A percentile compares a stretch with the other conserved stretches of the same genome.
Evolutionary conservation across 139 green algal species (phyloP).

Genomic region (Parachlorella kessleri): DNA sequence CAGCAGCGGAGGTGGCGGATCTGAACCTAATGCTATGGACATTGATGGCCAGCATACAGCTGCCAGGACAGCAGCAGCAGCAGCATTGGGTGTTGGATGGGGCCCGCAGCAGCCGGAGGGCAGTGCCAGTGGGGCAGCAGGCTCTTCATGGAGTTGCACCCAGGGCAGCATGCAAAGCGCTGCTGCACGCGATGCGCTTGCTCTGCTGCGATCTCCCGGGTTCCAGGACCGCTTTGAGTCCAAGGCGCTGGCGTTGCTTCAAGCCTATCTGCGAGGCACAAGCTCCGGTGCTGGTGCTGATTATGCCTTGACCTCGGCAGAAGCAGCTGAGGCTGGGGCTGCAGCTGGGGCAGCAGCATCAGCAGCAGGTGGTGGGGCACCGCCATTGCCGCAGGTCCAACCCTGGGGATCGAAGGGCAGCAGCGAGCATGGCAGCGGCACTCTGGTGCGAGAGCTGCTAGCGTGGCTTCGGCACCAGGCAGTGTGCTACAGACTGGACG

Average conservation of each 20-base stretch:
- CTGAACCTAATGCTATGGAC: neutral
- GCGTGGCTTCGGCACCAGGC: constrained; percentile 21
- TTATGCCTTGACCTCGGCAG: too few species aligned
- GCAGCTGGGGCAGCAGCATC: neutral
- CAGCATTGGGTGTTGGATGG: neutral
- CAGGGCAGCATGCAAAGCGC: constrained; percentile 8
- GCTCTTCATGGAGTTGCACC: neutral
- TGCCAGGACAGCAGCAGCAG: neutral
- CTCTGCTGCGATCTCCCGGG: neutral
- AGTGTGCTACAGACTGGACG: neutral
- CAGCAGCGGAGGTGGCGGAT: neutral
- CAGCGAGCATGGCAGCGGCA: neutral
- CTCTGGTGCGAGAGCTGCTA: constrained; percentile 9
- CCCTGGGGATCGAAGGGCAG: neutral
- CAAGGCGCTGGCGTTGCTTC: constrained; percentile 12
- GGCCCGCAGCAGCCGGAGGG: neutral
- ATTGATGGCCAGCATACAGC: neutral
- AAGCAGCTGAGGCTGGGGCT: neutral
- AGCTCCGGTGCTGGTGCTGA: too few species aligned
- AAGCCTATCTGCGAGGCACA: too few species aligned
- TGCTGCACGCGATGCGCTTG: neutral
- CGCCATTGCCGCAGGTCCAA: neutral
- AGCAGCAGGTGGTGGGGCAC: neutral
- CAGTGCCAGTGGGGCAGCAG: neutral
- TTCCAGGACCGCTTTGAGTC: constrained; percentile 26